Evolutionary conservation across 108 stramenopile genomes (phyloP).

Genomic region (Schizochytrium sp.): DNA sequence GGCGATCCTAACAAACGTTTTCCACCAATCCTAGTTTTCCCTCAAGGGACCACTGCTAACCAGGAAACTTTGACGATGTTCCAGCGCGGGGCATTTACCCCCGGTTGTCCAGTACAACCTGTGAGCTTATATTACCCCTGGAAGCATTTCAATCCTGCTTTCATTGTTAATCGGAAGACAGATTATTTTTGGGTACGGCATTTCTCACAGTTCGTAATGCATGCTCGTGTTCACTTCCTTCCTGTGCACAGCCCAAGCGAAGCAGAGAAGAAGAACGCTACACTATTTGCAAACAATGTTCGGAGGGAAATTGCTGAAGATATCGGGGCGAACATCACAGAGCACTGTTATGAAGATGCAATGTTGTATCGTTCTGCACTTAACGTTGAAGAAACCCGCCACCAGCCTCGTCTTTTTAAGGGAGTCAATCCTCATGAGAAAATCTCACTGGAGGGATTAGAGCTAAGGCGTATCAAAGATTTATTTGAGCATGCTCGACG

Average conservation of each 20-base stretch:
- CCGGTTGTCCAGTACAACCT: conserved; percentile 68
- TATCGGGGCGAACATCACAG: conserved; percentile 66
- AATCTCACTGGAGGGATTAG: neutral
- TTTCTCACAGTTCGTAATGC: conserved; percentile 64
- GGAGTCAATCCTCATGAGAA: neutral
- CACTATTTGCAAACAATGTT: conserved; percentile 66
- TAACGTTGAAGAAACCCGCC: conserved; percentile 66
- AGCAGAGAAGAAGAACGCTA: conserved; percentile 62
- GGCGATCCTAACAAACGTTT: conserved; percentile 54
- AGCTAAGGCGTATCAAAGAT: conserved; percentile 59
- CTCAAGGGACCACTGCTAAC: conserved; percentile 70
- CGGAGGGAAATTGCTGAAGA: conserved; percentile 66
- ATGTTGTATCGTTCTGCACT: conserved; percentile 70
- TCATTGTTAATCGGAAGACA: conserved; percentile 25
- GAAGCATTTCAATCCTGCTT: conserved; percentile 53
- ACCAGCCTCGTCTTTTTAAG: conserved; percentile 48
- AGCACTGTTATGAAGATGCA: conserved; percentile 72
- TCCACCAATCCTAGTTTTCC: conserved; percentile 70
- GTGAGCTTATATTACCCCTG: conserved; percentile 63
- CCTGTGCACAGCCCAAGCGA: conserved; percentile 67
- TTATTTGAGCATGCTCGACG: conserved; percentile 63
- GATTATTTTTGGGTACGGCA: conserved; percentile 19
- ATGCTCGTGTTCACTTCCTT: conserved; percentile 64
- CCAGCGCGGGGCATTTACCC: conserved; percentile 70
- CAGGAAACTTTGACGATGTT: conserved; percentile 69